Base-by-base conservation (phyloP, 192 early-diverging fungal genomes). In the Hyaloraphidium curvatum region DNA sequence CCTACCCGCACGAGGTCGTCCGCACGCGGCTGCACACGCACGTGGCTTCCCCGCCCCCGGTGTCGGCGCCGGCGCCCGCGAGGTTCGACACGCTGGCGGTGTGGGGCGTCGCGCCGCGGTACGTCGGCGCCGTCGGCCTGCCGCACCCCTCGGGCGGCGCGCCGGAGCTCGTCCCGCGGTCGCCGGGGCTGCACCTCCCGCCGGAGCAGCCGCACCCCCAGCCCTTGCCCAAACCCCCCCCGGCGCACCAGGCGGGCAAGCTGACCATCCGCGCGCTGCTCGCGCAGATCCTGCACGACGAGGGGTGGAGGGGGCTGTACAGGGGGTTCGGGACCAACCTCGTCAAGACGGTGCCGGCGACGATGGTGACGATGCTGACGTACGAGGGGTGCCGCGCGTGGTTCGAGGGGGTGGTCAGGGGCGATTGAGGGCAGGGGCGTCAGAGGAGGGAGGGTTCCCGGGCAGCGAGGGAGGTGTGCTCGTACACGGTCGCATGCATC, bases 1-100 rank as follows among this genome's bases (percentile, higher is more conserved):
- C 93, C 14, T 97, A 97, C 56, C 93, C 93, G 21, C 93, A 97
- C 60, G 93, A 97, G 68, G 84, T 87, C 31, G 80, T 97, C 48
- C 74, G 92, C 50, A 97, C 92, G 5, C 74, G 92, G 41, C 69
- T 96, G 55, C 91, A 96, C 61, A 91, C 87, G 43, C 89, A 92
- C 62, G 58, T 71, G 11, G 62, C 57, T n/a, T 60, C 69, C 39
- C 79, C 81, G 48, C 73, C 60, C 66, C 64, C 31, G 40, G 35
- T 13, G 17, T 17, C 11, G 11, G 11, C 35, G 17, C 43, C 43
- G 43, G 17, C 25, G 7, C 43, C 43, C 14, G 43, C n/a, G n/a
- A n/a, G n/a, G n/a, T n/a, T n/a, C n/a, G n/a, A n/a, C n/a, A n/a
- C n/a, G n/a, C n/a, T n/a, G n/a, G n/a, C n/a, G n/a, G n/a, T n/a